Conservation (phyloP, 2,329 filamentous ascomycete genomes). For the Daldinia sp. region DNA sequence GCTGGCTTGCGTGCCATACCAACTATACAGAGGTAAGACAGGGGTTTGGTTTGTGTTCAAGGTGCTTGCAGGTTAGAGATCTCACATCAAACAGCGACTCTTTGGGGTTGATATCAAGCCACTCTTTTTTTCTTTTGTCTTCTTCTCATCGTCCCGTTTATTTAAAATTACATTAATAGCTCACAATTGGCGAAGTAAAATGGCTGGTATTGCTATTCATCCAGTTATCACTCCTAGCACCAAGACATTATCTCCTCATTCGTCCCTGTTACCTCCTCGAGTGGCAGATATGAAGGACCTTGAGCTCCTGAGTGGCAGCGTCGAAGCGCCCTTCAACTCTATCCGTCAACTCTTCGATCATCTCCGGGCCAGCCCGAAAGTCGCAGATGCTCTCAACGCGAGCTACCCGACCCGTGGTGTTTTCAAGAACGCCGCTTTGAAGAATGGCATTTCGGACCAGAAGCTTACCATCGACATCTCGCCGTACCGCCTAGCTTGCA, state of each 20-base stretch:
- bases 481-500: conserved; percentile 16
- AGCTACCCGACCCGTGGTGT: neutral
- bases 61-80: neutral
- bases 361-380: neutral
- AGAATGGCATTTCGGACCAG: conserved; percentile 19
- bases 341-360: conserved; percentile 1
- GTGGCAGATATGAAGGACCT: neutral
- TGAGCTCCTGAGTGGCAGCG: neutral
- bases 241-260: neutral
- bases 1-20: neutral
- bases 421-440: conserved; percentile 9
- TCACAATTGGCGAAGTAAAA: neutral
- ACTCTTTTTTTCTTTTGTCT: neutral
- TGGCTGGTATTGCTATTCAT: neutral
- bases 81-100: neutral
- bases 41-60: too few species aligned
- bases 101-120: neutral
- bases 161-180: neutral
- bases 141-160: neutral
- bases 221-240: neutral
- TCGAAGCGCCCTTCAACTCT: neutral
- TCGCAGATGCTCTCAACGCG: neutral
- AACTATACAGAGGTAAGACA: too few species aligned
- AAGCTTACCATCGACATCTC: conserved; percentile 30
- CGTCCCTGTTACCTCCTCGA: neutral